phyloP scores from a whole-genome alignment of 2,329 filamentous ascomycete genomes.

The Sordariomycetes sp. region DNA sequence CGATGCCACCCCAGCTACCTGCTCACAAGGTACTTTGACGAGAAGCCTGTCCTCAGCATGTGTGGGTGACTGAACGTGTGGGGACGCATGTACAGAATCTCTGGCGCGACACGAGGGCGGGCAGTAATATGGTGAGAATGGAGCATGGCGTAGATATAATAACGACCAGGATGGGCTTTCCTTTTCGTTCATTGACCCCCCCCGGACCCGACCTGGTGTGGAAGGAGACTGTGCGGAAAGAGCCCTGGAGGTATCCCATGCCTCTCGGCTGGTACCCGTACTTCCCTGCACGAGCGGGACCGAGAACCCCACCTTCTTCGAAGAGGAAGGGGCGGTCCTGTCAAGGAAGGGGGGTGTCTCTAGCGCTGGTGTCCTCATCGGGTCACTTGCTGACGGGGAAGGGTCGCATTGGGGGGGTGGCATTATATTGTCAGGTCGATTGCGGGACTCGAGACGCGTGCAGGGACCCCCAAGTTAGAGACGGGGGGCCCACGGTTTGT shows the following conservation, averaged over 20 bases:
- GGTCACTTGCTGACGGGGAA: constrained; percentile 3
- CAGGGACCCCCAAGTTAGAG: neutral
- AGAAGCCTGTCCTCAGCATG: neutral
- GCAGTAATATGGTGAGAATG: neutral
- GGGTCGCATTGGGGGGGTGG: constrained; percentile 2
- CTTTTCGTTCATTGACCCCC: neutral
- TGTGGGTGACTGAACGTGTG: neutral
- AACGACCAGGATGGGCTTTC: neutral
- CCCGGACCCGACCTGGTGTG: neutral
- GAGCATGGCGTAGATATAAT: neutral
- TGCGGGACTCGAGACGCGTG: neutral
- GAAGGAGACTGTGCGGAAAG: neutral
- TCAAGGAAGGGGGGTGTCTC: neutral
- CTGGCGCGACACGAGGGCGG: neutral
- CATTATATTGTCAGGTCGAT: constrained; percentile 3
- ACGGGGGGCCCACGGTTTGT: neutral
- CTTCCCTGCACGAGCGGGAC: neutral
- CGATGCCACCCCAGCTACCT: neutral
- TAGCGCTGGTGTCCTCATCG: constrained; percentile 1
- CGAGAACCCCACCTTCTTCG: neutral
- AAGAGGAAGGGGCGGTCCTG: neutral
- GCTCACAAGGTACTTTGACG: neutral
- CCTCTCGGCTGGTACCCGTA: neutral
- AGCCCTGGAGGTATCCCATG: neutral
- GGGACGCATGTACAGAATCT: neutral